Evolutionary conservation across 164 flowering plant genomes (phyloP).

Genomic region (Aristolochia californica): DNA sequence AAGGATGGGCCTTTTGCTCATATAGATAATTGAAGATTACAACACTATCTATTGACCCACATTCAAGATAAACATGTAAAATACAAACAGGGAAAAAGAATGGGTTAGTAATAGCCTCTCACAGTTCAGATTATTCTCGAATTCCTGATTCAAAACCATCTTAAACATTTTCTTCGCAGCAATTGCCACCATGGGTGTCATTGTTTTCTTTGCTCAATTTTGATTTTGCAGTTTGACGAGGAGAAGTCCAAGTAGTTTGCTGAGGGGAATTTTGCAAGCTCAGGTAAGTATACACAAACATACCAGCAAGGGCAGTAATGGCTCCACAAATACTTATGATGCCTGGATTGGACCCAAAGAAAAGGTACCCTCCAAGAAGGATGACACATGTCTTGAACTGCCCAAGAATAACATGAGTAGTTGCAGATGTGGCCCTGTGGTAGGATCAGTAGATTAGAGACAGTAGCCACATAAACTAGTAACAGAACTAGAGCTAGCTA

Average conservation of each 20-base stretch:
- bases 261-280: slow-evolving; percentile 34
- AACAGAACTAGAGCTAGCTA: too few species aligned
- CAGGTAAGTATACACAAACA: slow-evolving; percentile 78
- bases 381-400: slow-evolving; percentile 94
- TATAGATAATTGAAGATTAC: too few species aligned
- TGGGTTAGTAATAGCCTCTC: slow-evolving; percentile 5
- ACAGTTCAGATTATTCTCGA: not conserved
- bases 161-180: slow-evolving; percentile 43
- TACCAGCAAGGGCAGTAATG: slow-evolving; percentile 66
- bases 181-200: slow-evolving; percentile 26
- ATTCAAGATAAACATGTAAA: not conserved
- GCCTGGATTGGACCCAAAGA: slow-evolving; percentile 84
- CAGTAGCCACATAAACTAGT: too few species aligned
- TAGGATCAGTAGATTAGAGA: too few species aligned
- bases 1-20: too few species aligned
- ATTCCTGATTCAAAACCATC: not conserved
- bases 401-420: slow-evolving; percentile 85
- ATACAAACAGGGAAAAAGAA: slow-evolving; percentile 1
- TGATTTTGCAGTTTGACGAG: slow-evolving; percentile 45
- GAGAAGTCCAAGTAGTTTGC: slow-evolving; percentile 27
- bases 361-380: slow-evolving; percentile 68
- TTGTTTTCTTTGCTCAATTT: slow-evolving; percentile 60
- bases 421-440: slow-evolving; percentile 88
- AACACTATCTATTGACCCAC: too few species aligned
- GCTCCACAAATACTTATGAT: slow-evolving; percentile 68